Base-by-base conservation (phyloP, 805 yeast genomes). In the Sugiyamaella smithiae region DNA sequence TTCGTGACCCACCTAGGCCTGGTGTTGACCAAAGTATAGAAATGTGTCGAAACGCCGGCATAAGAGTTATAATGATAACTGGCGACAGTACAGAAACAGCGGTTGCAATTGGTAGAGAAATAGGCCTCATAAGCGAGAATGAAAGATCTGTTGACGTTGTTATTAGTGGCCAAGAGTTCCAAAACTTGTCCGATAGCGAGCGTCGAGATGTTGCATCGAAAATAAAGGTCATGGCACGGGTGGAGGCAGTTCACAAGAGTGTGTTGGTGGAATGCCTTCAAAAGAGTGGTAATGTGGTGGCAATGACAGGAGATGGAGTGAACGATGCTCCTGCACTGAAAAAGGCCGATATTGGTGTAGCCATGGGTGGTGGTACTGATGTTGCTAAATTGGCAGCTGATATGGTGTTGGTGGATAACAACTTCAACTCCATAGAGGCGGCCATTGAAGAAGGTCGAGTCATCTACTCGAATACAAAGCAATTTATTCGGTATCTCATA, bases 231-330 rank as follows among this genome's bases (percentile, higher is more conserved):
- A 74, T 78, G 61, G 81, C 82, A 5, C 68, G 83, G 49, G 79
- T 80, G 52, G 81, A 81, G 40, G 82, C 83, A 5, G 68, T 67
- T 46, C 80, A 80, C 40, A 78, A 78, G 61, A 75, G 73, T 12
- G 57, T 75, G 38, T 70, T 78, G 64, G 79, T 78, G 43, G 80
- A 76, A 40, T 75, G 73, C 12, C 55, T 69, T 33, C 73, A 70
- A 41, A 57, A 59, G 32, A 47, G 59, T 17, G 74, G 77, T 19
- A 77, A 75, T 48, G 71, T 74, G 59, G 81, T 77, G 45, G 83
- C 81, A 5, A 79, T 78, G 83, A 75, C 80, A 4, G 80, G 80
- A 35, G 83, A 78, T 61, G 83, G 83, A 47, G 82, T 78, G 32
- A 78, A 78, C 61, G 83, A 78, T 62, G 78, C 82, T 0, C 82